A percentile compares a stretch with the other conserved stretches of the same genome.
Evolutionary conservation across 257 asterid species (phyloP).

Genomic region (Forsythia viridissima): DNA sequence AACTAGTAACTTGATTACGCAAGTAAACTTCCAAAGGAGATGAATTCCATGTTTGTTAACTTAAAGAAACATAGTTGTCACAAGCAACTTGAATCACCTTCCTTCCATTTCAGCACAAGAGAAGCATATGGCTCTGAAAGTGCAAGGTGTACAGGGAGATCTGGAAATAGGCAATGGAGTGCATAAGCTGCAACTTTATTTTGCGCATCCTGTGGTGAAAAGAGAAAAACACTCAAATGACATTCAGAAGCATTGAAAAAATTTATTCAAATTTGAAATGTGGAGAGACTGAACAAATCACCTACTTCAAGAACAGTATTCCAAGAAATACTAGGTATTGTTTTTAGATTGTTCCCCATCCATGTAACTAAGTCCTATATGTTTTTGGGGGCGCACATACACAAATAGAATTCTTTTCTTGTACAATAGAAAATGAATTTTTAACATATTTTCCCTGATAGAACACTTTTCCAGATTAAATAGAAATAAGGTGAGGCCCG

Average conservation of each 20-base stretch:
- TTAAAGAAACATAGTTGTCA: conserved; percentile 18
- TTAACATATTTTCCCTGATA: too few relatives aligned
- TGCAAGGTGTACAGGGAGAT: conserved; percentile 82
- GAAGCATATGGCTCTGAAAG: conserved; percentile 82
- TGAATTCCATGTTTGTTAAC: conserved; percentile 21
- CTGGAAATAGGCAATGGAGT: conserved; percentile 77
- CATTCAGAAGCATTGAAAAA: conserved; percentile 7
- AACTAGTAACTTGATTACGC: neutral
- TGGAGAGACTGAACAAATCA: neutral
- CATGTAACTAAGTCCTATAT: too few relatives aligned
- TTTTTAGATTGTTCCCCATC: too few relatives aligned
- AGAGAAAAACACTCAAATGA: conserved; percentile 10
- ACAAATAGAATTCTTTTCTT: too few relatives aligned
- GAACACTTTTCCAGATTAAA: too few relatives aligned
- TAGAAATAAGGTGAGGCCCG: too few relatives aligned
- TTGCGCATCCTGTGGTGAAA: conserved; percentile 73
- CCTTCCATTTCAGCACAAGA: conserved; percentile 77
- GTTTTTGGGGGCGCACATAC: too few relatives aligned
- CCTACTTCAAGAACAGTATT: neutral
- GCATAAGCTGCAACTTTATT: conserved; percentile 95
- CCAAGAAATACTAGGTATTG: too few relatives aligned
- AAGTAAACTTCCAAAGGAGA: conserved; percentile 4
- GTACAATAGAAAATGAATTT: too few relatives aligned
- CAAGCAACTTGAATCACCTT: conserved; percentile 49
- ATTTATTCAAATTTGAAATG: conserved; percentile 14